These are phyloP conservation scores for Stephanodiscus minutulus DNA, from an alignment of 108 stramenopile genomes.

Conservation along the genomic window DNA sequence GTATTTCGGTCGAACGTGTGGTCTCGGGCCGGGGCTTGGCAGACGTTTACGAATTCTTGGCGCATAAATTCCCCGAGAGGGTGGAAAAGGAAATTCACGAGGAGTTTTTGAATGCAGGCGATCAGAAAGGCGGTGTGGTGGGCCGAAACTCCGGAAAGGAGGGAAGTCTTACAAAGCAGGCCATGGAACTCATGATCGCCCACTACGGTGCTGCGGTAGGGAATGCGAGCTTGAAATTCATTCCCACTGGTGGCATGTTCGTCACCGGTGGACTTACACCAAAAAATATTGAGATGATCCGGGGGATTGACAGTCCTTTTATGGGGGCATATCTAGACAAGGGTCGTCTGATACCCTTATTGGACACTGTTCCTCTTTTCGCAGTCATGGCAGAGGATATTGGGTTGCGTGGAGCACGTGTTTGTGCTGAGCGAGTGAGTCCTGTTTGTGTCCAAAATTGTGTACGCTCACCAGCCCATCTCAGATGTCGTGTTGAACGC, in stretches of 20 bases:
- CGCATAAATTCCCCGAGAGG: conserved; percentile 73
- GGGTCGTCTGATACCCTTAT: conserved; percentile 80
- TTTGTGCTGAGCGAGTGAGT: conserved; percentile 55
- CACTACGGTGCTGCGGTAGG: conserved; percentile 95
- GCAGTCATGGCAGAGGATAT: conserved; percentile 94
- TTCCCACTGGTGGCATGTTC: conserved; percentile 95
- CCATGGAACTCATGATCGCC: conserved; percentile 68
- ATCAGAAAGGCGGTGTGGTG: conserved; percentile 76
- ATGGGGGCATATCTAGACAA: conserved; percentile 92
- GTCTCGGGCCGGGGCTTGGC: conserved; percentile 94
- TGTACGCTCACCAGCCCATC: not conserved
- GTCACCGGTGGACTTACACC: conserved; percentile 95
- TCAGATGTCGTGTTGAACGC: not conserved
- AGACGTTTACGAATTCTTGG: conserved; percentile 95
- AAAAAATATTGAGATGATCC: conserved; percentile 88
- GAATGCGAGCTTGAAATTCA: conserved; percentile 83
- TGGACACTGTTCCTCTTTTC: conserved; percentile 81
- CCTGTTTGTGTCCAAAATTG: conserved; percentile 3
- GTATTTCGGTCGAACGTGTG: conserved; percentile 94
- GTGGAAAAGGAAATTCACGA: conserved; percentile 68
- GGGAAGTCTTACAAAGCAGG: conserved; percentile 57
- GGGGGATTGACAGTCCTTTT: conserved; percentile 83
- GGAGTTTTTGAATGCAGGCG: conserved; percentile 66
- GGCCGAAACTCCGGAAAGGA: conserved; percentile 48
- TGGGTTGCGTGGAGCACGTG: conserved; percentile 89